Base-by-base conservation (phyloP, 176 grass and related monocot species). In the Aegilops tauschii region DNA sequence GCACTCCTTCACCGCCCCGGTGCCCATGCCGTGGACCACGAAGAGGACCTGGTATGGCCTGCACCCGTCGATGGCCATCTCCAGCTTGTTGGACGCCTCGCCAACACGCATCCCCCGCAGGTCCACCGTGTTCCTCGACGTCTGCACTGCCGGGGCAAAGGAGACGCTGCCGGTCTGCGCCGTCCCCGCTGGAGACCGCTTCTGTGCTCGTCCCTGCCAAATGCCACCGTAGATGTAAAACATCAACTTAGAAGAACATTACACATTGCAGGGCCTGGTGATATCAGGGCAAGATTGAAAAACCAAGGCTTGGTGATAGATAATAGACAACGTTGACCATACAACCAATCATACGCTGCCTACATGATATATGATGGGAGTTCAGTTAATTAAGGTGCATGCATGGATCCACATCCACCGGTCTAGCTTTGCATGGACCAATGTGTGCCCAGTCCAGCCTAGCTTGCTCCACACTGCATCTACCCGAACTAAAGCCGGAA, bases 51-150 rank as follows among this genome's bases (percentile, higher is more conserved):
- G 70, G 34, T 87, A 82, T 1, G 88, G 36, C 50, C 88, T 87
- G 83, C 90, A 90, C n/a, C 77, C 81, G 16, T 90, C 89, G 21
- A 95, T 89, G 0, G 90, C 90, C 88, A 89, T 89, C 42, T 54
- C 47, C 37, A 95, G 93, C 83, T 82, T 36, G 37, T 90, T 74
- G 1, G 88, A 87, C 32, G 84, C 93, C 82, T 92, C 90, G 9
- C n/a, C 78, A 1, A 95, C 88, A 3, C 90, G 88, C 86, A 71
- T 76, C 12, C 93, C 93, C 6, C 90, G 86, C 61, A 95, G 80
- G 25, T 92, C 86, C 31, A 95, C 86, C 3, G 93, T 95, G 83
- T 95, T 95, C 88, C 78, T 92, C 2, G 90, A 95, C 7, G 86
- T 95, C 84, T 80, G 87, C 83, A 92, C 86, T 1, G 69, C 86